Base-by-base conservation (phyloP, 306 rosid species). In the Medicago ruthenica region DNA sequence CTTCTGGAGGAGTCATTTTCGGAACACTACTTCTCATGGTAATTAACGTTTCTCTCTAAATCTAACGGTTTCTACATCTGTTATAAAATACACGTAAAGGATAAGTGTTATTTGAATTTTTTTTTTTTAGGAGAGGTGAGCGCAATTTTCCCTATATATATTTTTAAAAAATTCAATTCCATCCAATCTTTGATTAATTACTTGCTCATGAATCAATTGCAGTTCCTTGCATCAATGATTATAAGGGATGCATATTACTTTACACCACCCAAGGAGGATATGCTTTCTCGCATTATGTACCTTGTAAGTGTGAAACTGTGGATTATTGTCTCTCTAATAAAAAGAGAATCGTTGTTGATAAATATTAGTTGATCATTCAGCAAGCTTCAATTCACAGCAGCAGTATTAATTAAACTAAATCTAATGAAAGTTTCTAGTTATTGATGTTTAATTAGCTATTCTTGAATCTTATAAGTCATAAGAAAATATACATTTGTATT, bases 1-100 rank as follows among this genome's bases (percentile, higher is more conserved):
- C 31, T 27, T 4, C 31, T 27, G 31, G 31, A 3, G 81, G 82
- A 0, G 47, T 76, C 2, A 5, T 82, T 2, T 44, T 66, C 6
- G 85, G 75, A 18, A 47, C 47, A 0, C 8, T 42, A 7, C 71
- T 82, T 13, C 42, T 82, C n/a, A 6, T 76, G 9, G 85, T 82
- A 55, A 55, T 55, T 55, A 55, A 20, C 24, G 7, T 1, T 50
- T 50, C 9, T 50, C 57, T 50, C 4, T 50, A 50, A 50, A 50
- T 50, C 20, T 50, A 50, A 50, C 21, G 10, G 20, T 50, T 50
- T n/a, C 9, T 50, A n/a, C 57, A 45, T 3, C 15, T 45, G 51
- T 34, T 34, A 6, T 5, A 34, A 4, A 34, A 34, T 34, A 34
- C 1, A 6, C 5, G 37, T 34, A 34, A 4, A 34, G 7, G 7